Conservation (phyloP, 352 stramenopile genomes). For the Poterioochromonas sp. region DNA sequence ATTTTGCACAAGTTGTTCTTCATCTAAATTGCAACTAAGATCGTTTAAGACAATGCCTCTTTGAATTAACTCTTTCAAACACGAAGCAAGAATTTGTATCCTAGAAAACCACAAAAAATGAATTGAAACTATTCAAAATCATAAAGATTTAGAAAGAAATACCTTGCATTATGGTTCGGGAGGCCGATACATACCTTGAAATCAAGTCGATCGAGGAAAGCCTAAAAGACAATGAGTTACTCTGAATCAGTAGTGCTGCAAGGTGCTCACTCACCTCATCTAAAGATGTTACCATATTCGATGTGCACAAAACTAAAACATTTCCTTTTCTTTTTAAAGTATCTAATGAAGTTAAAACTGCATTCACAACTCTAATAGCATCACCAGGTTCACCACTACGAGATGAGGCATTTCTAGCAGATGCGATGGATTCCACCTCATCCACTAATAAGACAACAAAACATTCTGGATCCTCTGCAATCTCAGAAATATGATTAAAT, state of each 20-base stretch:
- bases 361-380: slow-evolving; percentile 76
- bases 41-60: not conserved
- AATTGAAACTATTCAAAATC: not conserved
- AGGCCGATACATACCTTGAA: slow-evolving; percentile 62
- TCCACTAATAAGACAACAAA: slow-evolving; percentile 74
- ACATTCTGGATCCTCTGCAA: slow-evolving; percentile 69
- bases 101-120: not conserved
- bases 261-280: slow-evolving; percentile 44
- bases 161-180: not conserved
- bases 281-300: slow-evolving; percentile 73
- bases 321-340: slow-evolving; percentile 59
- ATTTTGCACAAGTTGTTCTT: not conserved
- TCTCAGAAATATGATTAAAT: slow-evolving; percentile 75
- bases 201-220: slow-evolving; percentile 73
- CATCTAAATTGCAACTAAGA: not conserved
- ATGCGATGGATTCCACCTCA: slow-evolving; percentile 71
- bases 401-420: slow-evolving; percentile 59
- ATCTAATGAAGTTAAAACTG: slow-evolving; percentile 65
- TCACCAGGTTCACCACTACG: slow-evolving; percentile 70
- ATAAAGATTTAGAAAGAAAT: not conserved
- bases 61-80: not conserved
- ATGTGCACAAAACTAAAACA: slow-evolving; percentile 72
- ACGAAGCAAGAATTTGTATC: slow-evolving; percentile 11
- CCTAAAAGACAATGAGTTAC: slow-evolving; percentile 38
- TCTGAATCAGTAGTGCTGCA: not conserved